Percentiles rank a stretch among this genome's conserved stretches.
Evolutionary conservation across 2,329 filamentous ascomycete species (phyloP).

Genomic region (Exophiala mesophila): DNA sequence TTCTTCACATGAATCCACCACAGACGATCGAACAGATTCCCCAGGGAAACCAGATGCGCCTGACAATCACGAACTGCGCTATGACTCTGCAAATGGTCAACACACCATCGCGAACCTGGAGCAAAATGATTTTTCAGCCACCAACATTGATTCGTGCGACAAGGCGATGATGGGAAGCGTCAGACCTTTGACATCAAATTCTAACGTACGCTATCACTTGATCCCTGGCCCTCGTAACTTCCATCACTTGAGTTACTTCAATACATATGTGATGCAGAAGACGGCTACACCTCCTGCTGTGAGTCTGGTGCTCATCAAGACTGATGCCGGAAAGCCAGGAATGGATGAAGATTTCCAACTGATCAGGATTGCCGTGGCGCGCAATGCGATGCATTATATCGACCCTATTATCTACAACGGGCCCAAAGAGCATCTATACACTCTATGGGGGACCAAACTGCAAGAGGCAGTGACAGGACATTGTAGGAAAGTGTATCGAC

Average conservation of each 20-base stretch:
- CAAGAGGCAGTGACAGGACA: background rate
- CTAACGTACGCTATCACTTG: no score
- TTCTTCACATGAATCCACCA: no score
- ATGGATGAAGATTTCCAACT: background rate
- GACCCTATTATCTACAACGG: background rate
- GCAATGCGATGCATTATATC: background rate
- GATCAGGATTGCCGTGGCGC: background rate
- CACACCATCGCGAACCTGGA: no score
- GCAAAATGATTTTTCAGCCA: no score
- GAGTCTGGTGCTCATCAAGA: background rate
- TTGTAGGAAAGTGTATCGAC: background rate
- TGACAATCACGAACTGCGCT: no score
- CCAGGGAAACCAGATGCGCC: no score
- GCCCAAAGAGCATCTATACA: background rate
- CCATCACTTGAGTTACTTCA: background rate
- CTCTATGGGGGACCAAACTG: background rate
- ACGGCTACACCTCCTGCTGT: background rate
- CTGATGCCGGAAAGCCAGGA: background rate
- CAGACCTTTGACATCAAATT: no score
- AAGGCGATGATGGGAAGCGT: no score
- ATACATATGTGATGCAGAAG: background rate
- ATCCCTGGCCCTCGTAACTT: background rate
- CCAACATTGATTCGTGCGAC: no score
- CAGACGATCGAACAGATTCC: no score
- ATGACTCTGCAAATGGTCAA: no score